Base-by-base conservation (phyloP, 495 filamentous ascomycete species). In the Penicillium parvum region DNA sequence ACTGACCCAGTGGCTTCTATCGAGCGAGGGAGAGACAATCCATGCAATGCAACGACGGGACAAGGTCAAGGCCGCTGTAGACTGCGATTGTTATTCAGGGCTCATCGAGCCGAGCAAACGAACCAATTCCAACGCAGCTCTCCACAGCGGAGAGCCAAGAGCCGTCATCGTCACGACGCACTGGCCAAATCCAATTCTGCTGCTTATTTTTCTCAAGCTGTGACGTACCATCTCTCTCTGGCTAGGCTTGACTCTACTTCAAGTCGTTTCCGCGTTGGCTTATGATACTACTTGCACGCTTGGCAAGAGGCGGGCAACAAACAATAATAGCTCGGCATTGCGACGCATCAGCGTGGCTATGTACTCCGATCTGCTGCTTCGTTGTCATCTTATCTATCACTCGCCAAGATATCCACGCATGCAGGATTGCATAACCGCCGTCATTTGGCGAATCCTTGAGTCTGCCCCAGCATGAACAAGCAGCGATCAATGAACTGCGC, bases 121-220 rank as follows among this genome's bases (percentile, higher is more conserved):
- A 43, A 11, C 28, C 46, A 43, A 49, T 41, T 37, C 29, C 28
- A 33, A 15, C 16, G 9, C 30, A 11, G 20, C 43, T 44, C 45
- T 28, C 20, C 36, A 48, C 47, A n/a, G 54, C 54, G 50, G 55
- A 57, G 50, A 32, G 43, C 47, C 54, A 48, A 45, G 43, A 37
- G 26, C 40, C 40, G 27, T 41, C 43, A 45, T 47, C 43, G 45
- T 43, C 44, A 29, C 32, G 14, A 32, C 32, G 37, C 47, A 42
- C 40, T 37, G 38, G 25, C 43, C 43, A 43, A 33, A 45, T 40
- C 27, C 27, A 43, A 45, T 32, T n/a, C 21, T 25, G 40, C 45
- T 47, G 42, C 45, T 53, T 45, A 44, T 42, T 35, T 26, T 25
- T 12, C n/a, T 18, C 16, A n/a, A n/a, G n/a, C 21, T 35, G 29